Evolutionary conservation across 371 early-diverging fungal species (phyloP).

Genomic region (Sanchytrium tribonematis): DNA sequence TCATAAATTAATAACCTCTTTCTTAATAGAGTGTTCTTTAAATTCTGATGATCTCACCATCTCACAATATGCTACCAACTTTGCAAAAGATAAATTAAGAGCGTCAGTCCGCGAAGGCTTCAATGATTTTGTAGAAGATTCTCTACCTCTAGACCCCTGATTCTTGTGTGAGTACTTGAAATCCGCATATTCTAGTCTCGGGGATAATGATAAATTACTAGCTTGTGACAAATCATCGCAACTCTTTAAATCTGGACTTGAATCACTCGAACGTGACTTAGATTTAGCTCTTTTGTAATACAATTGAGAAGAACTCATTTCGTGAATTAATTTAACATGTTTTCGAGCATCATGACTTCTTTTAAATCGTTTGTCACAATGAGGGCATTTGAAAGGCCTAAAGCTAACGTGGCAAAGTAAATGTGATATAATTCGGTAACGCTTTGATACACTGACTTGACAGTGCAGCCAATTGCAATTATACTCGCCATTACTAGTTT

Average conservation of each 20-base stretch:
- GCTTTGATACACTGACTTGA: neutral
- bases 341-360: neutral
- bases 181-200: neutral
- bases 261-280: neutral
- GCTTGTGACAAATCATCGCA: neutral
- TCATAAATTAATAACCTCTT: neutral
- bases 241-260: neutral
- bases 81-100: neutral
- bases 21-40: neutral
- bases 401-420: neutral
- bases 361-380: neutral
- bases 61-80: neutral
- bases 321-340: neutral
- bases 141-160: neutral
- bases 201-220: neutral
- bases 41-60: neutral
- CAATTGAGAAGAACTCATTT: neutral
- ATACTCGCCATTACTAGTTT: neutral
- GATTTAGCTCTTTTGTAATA: neutral
- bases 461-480: neutral
- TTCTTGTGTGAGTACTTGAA: neutral
- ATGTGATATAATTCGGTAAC: neutral
- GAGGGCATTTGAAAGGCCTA: neutral
- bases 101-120: neutral
- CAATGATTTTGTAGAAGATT: neutral